phyloP scores from a whole-genome alignment of 495 filamentous ascomycete species.

The Antarctomyces pellizariae region DNA sequence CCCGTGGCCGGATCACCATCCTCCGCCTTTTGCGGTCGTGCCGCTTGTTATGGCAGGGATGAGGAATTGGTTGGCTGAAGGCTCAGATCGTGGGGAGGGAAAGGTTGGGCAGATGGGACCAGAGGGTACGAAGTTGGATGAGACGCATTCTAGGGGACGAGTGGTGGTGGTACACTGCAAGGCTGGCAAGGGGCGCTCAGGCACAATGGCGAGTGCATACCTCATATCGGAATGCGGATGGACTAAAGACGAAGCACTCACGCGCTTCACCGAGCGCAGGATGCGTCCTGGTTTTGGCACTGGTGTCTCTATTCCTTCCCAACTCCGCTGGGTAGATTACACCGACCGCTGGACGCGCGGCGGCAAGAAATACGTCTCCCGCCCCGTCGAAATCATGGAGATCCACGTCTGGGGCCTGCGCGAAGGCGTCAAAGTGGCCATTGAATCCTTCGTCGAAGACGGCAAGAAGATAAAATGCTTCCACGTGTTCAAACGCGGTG shows the following conservation, averaged over 20 bases:
- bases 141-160: slow-evolving; percentile 6
- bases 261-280: slow-evolving; percentile 61
- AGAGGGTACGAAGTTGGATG: slow-evolving; percentile 9
- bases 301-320: slow-evolving; percentile 84
- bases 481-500: slow-evolving; percentile 52
- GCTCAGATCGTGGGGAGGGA: slow-evolving; percentile 17
- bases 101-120: slow-evolving; percentile 1
- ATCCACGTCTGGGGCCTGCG: slow-evolving; percentile 76
- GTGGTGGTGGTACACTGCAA: slow-evolving; percentile 93
- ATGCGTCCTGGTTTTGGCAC: slow-evolving; percentile 77
- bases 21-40: slow-evolving; percentile 74
- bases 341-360: slow-evolving; percentile 64
- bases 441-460: slow-evolving; percentile 70
- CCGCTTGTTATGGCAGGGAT: slow-evolving; percentile 77
- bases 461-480: slow-evolving; percentile 68
- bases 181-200: slow-evolving; percentile 83
- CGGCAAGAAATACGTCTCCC: slow-evolving; percentile 57
- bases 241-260: slow-evolving; percentile 52
- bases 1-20: slow-evolving; percentile 93
- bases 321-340: slow-evolving; percentile 74
- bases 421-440: slow-evolving; percentile 66
- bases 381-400: slow-evolving; percentile 64
- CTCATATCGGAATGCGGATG: slow-evolving; percentile 79
- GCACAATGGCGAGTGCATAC: slow-evolving; percentile 71
- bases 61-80: slow-evolving; percentile 55